Base-by-base conservation (phyloP, 768 basidiomycete genomes). In the Agrocybe chaxingu region DNA sequence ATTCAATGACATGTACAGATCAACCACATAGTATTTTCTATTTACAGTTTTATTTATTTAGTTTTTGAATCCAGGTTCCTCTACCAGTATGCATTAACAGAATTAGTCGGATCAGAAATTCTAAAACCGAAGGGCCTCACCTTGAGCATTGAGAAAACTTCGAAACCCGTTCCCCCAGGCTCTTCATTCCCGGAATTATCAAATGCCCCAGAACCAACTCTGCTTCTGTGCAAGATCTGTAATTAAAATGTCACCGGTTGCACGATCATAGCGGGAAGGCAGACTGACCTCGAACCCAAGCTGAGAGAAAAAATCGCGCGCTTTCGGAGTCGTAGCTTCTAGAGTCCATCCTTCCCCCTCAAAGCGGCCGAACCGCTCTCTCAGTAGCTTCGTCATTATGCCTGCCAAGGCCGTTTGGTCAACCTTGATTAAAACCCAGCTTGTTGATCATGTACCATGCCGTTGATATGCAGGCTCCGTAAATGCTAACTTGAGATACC, bases 101-200 rank as follows among this genome's bases (percentile, higher is more conserved):
- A 18, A 16, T 33, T 45, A 10, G 35, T 7, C 4, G 9, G 8
- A 46, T 34, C 32, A 12, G 9, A 11, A 32, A 32, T 11, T 32
- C 35, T 30, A 33, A 34, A 6, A 46, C 31, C 16, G 45, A n/a
- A 16, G 18, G 9, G n/a, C 29, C 18, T 9, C 29, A 49, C 51
- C 19, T 49, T 44, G 18, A 56, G 19, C 55, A 56, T 56, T 10
- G 47, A 48, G 29, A 34, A 49, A n/a, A 56, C 13, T 38, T 56
- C 55, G 36, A 56, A 30, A n/a, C 55, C 55, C 9, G 29, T 29
- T 8, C 52, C 52, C 11, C 42, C 42, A 3, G 31, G 19, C 24
- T 24, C 13, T 41, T 41, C 33, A 6, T 37, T 13, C 3, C 52
- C 52, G n/a, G 8, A 30, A 24, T 35, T 42, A 44, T 53, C 47